Conservation (phyloP, 306 rosid genomes). For the Malus asiatica region DNA sequence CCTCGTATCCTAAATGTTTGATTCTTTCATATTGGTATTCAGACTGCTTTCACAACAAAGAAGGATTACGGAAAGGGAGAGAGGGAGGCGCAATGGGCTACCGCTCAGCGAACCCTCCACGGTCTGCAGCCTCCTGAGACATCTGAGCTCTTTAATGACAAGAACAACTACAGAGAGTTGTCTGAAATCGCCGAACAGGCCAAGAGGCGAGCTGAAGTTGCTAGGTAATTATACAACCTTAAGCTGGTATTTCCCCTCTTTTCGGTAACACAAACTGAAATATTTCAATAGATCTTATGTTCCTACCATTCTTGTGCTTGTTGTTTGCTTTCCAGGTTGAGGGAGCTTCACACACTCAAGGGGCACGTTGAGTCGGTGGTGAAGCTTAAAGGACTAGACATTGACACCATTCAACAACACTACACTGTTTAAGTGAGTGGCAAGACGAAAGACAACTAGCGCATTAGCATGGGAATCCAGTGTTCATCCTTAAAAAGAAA, state of each 20-base stretch:
- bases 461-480: background rate
- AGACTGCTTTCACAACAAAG: conserved; percentile 80
- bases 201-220: conserved; percentile 71
- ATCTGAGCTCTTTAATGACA: conserved; percentile 34
- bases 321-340: conserved; percentile 37
- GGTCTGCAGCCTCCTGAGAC: conserved; percentile 70
- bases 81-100: conserved; percentile 91
- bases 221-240: conserved; percentile 34
- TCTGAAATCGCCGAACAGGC: conserved; percentile 87
- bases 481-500: background rate
- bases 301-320: background rate
- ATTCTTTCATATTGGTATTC: background rate
- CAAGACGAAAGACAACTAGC: background rate
- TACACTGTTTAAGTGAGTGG: conserved; percentile 67
- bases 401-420: conserved; percentile 82
- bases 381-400: conserved; percentile 83
- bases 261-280: background rate
- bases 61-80: conserved; percentile 82
- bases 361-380: conserved; percentile 93
- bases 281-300: background rate
- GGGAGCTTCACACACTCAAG: conserved; percentile 86
- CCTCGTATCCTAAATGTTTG: background rate
- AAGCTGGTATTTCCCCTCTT: background rate
- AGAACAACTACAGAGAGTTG: conserved; percentile 43
- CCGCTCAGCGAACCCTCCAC: conserved; percentile 82